Evolutionary conservation across 495 filamentous ascomycete species (phyloP).

Genomic region (Apodospora peruviana): DNA sequence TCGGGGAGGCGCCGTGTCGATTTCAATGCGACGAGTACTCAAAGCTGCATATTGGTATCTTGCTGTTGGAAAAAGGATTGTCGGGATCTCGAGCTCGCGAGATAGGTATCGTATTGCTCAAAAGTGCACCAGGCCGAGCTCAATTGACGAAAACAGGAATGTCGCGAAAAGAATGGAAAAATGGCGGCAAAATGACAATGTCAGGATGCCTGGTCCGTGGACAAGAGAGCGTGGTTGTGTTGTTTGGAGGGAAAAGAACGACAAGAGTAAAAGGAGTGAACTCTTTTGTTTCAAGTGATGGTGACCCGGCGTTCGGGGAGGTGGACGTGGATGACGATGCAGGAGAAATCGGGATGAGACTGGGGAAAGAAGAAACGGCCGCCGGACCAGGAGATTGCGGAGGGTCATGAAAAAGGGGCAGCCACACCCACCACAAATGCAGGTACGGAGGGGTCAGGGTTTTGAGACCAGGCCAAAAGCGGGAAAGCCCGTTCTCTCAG

Average conservation of each 20-base stretch:
- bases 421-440: neutral
- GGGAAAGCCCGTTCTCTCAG: constrained; percentile 8
- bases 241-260: neutral
- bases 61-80: neutral
- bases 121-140: constrained; percentile 11
- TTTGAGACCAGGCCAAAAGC: constrained; percentile 2
- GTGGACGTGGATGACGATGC: neutral
- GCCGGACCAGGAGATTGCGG: neutral
- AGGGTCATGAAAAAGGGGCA: constrained; percentile 8
- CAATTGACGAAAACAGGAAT: constrained; percentile 11
- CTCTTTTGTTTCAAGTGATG: neutral
- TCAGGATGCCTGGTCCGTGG: neutral
- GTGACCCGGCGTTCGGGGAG: neutral
- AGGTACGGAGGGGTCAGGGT: neutral
- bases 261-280: neutral
- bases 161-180: constrained; percentile 1
- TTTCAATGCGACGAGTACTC: neutral
- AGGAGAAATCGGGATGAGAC: neutral
- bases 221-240: neutral
- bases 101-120: neutral
- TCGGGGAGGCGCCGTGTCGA: neutral
- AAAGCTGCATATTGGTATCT: constrained; percentile 3
- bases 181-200: neutral
- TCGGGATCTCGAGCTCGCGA: neutral
- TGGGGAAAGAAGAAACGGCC: constrained; percentile 1